These are phyloP conservation scores for Globisporangium spinosum DNA, from an alignment of 352 stramenopile species.

Conservation along the genomic window DNA sequence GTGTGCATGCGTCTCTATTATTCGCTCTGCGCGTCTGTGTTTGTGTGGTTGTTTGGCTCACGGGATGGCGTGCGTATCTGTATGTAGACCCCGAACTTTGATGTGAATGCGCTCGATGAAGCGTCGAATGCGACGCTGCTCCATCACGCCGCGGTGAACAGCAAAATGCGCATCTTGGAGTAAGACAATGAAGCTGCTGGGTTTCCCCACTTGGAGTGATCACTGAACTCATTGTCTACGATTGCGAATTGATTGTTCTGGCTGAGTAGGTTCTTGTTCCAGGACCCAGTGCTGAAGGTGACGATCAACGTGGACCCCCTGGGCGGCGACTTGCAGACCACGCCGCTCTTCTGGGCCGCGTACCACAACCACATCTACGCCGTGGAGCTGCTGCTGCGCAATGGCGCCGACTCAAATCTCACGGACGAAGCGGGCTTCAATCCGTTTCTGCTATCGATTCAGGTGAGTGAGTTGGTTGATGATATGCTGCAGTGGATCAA, in stretches of 20 bases:
- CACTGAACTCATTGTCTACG: background rate
- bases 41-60: background rate
- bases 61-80: background rate
- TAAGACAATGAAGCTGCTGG: slow-evolving; percentile 18
- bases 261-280: slow-evolving; percentile 43
- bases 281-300: slow-evolving; percentile 28
- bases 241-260: background rate
- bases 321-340: slow-evolving; percentile 56
- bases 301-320: slow-evolving; percentile 46
- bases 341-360: slow-evolving; percentile 72
- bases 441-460: slow-evolving; percentile 65
- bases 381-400: slow-evolving; percentile 61
- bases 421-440: slow-evolving; percentile 49
- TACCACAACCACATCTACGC: slow-evolving; percentile 80
- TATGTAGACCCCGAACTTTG: slow-evolving; percentile 39
- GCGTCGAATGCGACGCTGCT: slow-evolving; percentile 59
- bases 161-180: slow-evolving; percentile 75
- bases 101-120: slow-evolving; percentile 54
- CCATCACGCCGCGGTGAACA: slow-evolving; percentile 77
- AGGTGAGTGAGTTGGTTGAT: slow-evolving; percentile 18
- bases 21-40: background rate
- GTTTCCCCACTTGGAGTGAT: background rate
- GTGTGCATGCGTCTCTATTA: slow-evolving; percentile 2
- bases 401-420: slow-evolving; percentile 54
- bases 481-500: background rate